These are phyloP conservation scores for Hyaloscypha finlandica DNA, from an alignment of 495 filamentous ascomycete genomes.

Conservation along the genomic window DNA sequence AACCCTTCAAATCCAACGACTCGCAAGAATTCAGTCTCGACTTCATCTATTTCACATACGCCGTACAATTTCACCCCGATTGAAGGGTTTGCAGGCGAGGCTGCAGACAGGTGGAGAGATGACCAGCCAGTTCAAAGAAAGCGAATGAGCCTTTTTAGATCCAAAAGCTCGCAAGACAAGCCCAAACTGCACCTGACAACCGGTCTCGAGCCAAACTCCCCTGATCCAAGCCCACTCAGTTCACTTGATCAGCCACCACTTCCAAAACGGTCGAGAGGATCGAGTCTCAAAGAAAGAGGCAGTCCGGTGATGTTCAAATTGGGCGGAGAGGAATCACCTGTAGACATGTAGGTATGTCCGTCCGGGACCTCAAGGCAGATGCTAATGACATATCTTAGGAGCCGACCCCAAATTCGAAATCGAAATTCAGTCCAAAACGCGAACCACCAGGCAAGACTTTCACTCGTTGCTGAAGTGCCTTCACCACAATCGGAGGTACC, in stretches of 20 bases:
- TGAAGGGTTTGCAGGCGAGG: constrained; percentile 7
- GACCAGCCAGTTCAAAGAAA: constrained; percentile 14
- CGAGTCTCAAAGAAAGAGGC: constrained; percentile 1
- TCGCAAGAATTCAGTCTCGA: constrained; percentile 24
- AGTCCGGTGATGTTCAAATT: not conserved
- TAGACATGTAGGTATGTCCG: constrained; percentile 9
- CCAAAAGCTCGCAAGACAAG: constrained; percentile 24
- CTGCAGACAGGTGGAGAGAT: not conserved
- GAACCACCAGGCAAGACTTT: constrained; percentile 22
- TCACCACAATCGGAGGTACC: constrained; percentile 11
- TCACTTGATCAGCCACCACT: not conserved
- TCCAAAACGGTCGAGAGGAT: too few species aligned
- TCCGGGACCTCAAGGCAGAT: not conserved
- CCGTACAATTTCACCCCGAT: not conserved
- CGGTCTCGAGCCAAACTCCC: not conserved
- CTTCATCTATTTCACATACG: constrained; percentile 5
- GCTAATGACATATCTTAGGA: constrained; percentile 8
- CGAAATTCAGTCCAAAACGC: constrained; percentile 27
- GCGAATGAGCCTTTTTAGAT: constrained; percentile 28
- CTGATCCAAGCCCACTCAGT: constrained; percentile 11
- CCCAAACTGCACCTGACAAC: not conserved
- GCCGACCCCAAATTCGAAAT: constrained; percentile 11
- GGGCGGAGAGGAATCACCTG: constrained; percentile 8
- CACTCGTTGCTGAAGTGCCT: constrained; percentile 26
- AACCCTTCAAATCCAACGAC: not conserved